Conservation (phyloP, 1,284 basidiomycete genomes). For the Erythrobasidium hasegawianum region DNA sequence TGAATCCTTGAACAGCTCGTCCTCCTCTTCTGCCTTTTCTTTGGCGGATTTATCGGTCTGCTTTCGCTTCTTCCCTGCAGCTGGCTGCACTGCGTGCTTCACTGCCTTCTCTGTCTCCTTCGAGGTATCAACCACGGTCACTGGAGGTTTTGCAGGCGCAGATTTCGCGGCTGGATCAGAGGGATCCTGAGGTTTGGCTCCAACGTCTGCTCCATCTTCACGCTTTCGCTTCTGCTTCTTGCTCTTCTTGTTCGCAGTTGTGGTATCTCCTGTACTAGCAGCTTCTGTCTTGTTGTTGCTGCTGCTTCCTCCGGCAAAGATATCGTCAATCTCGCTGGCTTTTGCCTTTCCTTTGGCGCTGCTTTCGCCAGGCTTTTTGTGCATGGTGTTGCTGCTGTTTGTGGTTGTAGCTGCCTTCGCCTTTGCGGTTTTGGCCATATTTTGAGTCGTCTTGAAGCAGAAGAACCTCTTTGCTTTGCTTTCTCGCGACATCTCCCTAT, state of each 20-base stretch:
- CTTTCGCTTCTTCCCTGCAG: background rate
- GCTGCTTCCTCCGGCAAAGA: constrained; percentile 40
- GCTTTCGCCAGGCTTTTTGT: background rate
- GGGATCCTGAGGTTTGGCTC: background rate
- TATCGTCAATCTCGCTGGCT: constrained; percentile 44
- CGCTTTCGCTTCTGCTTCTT: constrained; percentile 9
- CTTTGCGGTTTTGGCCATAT: background rate
- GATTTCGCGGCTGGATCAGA: background rate
- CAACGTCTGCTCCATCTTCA: constrained; percentile 1
- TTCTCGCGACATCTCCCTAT: constrained; percentile 3
- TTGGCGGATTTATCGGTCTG: background rate
- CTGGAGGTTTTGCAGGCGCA: background rate
- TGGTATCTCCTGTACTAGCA: background rate
- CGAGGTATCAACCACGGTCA: constrained; percentile 19
- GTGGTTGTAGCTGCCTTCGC: background rate
- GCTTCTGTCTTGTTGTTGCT: background rate
- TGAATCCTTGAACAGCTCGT: constrained; percentile 29
- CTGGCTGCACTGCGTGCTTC: background rate
- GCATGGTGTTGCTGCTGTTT: background rate
- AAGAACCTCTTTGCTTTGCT: constrained; percentile 1
- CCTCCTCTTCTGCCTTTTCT: constrained; percentile 24
- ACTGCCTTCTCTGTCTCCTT: background rate
- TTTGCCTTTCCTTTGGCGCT: constrained; percentile 33
- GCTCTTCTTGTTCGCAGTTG: background rate
- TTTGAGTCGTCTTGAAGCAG: background rate